Evolutionary conservation across 225 moss, liverwort and hornwort species (phyloP).

Genomic region (Ulota crispa): DNA sequence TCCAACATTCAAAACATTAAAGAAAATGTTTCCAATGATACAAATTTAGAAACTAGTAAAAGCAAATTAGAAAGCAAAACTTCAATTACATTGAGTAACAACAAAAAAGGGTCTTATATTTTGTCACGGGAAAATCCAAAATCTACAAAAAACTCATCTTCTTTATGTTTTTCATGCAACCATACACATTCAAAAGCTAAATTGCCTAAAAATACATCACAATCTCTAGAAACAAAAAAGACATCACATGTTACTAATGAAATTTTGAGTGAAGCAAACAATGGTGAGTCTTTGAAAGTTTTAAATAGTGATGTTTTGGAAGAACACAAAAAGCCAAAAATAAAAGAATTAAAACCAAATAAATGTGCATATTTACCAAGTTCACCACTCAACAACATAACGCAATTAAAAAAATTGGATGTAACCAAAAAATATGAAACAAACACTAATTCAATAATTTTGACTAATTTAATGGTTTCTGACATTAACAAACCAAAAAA

Average conservation of each 20-base stretch:
- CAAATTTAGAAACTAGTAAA: background rate
- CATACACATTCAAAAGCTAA: background rate
- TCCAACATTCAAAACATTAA: background rate
- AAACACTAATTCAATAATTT: background rate
- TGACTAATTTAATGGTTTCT: rapidly evolving
- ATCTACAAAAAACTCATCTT: background rate
- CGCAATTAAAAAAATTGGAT: background rate
- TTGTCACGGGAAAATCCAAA: background rate
- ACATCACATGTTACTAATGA: background rate
- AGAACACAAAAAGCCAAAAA: background rate
- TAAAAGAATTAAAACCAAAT: background rate
- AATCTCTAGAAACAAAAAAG: background rate
- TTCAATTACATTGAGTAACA: background rate
- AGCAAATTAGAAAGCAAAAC: background rate
- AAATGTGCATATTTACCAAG: background rate
- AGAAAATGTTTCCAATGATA: background rate
- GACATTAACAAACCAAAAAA: background rate
- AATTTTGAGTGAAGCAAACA: background rate
- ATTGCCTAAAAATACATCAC: background rate
- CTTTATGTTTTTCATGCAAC: background rate
- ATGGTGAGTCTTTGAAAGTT: background rate
- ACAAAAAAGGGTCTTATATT: rapidly evolving
- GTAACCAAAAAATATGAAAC: background rate
- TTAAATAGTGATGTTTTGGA: background rate
- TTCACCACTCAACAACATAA: background rate